Percentiles rank a stretch among this genome's conserved stretches.
phyloP scores from a whole-genome alignment of 73 alveolate genomes.

The Tetrahymena elliotti region DNA sequence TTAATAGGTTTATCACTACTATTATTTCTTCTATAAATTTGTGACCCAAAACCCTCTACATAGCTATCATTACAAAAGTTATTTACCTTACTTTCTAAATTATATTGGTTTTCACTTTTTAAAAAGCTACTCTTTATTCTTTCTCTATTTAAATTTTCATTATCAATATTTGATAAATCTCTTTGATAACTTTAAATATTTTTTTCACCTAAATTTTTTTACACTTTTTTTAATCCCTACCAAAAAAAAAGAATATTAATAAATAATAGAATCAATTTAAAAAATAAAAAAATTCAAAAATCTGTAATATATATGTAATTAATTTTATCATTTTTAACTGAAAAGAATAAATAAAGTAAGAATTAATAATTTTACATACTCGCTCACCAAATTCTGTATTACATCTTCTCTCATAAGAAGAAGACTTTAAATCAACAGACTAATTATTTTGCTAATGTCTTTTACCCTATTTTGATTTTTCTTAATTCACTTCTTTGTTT shows the following conservation, averaged over 20 bases:
- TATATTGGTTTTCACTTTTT: no score
- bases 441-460: no score
- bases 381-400: neutral
- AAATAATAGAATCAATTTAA: no score
- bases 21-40: neutral
- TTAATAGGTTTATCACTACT: neutral
- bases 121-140: no score
- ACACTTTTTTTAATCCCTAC: neutral
- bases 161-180: neutral
- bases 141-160: neutral
- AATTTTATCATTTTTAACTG: neutral
- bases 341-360: no score
- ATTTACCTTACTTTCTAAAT: neutral
- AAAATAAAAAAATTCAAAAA: neutral
- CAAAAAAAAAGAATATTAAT: neutral
- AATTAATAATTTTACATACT: neutral
- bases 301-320: no score
- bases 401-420: neutral
- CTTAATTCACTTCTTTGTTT: no score
- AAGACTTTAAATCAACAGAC: no score
- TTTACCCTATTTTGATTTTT: no score
- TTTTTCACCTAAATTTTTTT: neutral
- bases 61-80: neutral
- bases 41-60: neutral
- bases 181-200: neutral